Evolutionary conservation across 441 rosid genomes (phyloP).

Genomic region (Arabidopsis hybrid): DNA sequence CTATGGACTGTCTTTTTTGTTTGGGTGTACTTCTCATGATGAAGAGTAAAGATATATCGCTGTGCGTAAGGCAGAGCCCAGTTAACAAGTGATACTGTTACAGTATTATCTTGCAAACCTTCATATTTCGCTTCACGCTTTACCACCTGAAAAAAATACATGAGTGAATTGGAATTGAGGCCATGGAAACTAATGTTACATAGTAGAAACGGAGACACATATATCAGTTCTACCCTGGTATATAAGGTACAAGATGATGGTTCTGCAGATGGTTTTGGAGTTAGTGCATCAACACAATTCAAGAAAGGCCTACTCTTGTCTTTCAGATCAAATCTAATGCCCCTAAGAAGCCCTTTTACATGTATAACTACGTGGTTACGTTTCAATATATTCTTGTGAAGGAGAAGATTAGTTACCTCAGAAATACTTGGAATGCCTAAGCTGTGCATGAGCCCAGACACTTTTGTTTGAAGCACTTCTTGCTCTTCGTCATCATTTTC

Average conservation of each 20-base stretch:
- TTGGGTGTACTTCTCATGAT: constrained; percentile 64
- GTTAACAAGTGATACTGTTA: constrained; percentile 67
- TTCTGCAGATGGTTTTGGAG: constrained; percentile 15
- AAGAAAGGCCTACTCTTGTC: constrained; percentile 25
- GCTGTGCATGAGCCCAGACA: constrained; percentile 61
- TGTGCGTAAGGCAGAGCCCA: constrained; percentile 98
- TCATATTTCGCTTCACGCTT: constrained; percentile 75
- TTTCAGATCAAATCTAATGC: constrained; percentile 13
- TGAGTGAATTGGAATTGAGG: constrained; percentile 13
- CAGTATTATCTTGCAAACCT: constrained; percentile 60
- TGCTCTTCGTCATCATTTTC: constrained; percentile 54
- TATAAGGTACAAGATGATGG: constrained; percentile 26
- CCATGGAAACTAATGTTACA: constrained; percentile 14
- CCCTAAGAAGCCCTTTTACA: not conserved
- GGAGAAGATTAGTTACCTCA: constrained; percentile 57
- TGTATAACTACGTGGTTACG: constrained; percentile 10
- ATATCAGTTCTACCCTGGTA: constrained; percentile 28
- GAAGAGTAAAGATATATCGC: constrained; percentile 71
- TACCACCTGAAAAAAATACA: constrained; percentile 64
- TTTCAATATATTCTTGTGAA: constrained; percentile 21
- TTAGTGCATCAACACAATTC: constrained; percentile 11
- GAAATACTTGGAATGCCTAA: constrained; percentile 88
- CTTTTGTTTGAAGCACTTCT: constrained; percentile 62
- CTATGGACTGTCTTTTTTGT: constrained; percentile 59
- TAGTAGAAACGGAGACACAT: not conserved